phyloP scores from a whole-genome alignment of 306 rosid species.

The Astragalus glycyphyllos region DNA sequence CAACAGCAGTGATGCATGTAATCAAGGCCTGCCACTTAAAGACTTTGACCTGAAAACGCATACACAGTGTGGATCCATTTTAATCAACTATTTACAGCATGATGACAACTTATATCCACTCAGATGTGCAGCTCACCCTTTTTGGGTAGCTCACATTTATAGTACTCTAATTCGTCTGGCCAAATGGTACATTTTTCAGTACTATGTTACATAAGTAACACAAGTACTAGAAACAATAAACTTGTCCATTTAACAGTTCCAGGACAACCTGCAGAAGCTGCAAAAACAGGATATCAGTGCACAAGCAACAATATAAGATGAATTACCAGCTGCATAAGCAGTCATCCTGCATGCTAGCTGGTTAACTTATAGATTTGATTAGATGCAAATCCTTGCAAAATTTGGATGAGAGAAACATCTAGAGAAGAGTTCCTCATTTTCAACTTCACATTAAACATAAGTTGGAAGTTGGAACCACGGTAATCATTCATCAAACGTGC shows the following conservation, averaged over 20 bases:
- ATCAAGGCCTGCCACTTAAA: slow-evolving; percentile 83
- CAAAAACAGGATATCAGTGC: slow-evolving; percentile 36
- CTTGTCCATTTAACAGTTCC: slow-evolving; percentile 47
- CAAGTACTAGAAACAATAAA: slow-evolving; percentile 54
- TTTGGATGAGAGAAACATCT: slow-evolving; percentile 16
- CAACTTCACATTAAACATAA: background rate
- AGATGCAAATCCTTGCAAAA: slow-evolving; percentile 15
- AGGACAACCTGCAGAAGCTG: slow-evolving; percentile 69
- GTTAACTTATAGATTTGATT: background rate
- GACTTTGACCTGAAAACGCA: slow-evolving; percentile 89
- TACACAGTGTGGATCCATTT: slow-evolving; percentile 57
- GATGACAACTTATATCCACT: slow-evolving; percentile 65
- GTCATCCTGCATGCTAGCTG: too few species aligned
- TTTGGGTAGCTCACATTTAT: slow-evolving; percentile 63
- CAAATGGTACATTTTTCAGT: slow-evolving; percentile 46
- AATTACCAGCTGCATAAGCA: background rate
- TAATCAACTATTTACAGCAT: slow-evolving; percentile 81
- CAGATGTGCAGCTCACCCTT: slow-evolving; percentile 62
- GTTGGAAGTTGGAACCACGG: too few species aligned
- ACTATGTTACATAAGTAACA: slow-evolving; percentile 54
- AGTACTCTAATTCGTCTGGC: slow-evolving; percentile 50
- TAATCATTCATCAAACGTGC: too few species aligned
- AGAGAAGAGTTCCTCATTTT: slow-evolving; percentile 3
- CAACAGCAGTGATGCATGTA: slow-evolving; percentile 70
- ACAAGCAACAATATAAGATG: background rate